phyloP scores from a whole-genome alignment of 495 filamentous ascomycete genomes.

The Oidiodendron maius region DNA sequence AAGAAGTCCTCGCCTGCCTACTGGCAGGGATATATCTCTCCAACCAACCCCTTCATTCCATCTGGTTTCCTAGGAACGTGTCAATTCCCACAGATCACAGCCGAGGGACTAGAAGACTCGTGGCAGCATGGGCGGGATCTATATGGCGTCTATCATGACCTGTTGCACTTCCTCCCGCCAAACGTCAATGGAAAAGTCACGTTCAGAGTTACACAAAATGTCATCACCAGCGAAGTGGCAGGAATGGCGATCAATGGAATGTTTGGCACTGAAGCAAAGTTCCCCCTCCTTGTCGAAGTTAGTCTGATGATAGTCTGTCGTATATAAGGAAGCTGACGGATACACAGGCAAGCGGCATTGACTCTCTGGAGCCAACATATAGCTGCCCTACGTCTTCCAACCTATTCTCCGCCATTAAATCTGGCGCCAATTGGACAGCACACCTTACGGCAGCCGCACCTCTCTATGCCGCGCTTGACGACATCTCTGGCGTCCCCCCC shows the following conservation, averaged over 20 bases:
- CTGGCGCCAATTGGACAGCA: conserved; percentile 40
- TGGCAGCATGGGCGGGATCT: conserved; percentile 62
- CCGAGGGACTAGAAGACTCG: conserved; percentile 55
- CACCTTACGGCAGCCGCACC: conserved; percentile 49
- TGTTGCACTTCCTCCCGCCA: conserved; percentile 51
- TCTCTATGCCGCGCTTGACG: conserved; percentile 49
- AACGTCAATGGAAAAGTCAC: conserved; percentile 33
- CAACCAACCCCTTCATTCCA: conserved; percentile 52
- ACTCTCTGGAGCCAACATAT: conserved; percentile 61
- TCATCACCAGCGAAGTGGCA: conserved; percentile 66
- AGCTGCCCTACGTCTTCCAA: conserved; percentile 40
- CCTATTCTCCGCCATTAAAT: conserved; percentile 38
- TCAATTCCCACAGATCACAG: conserved; percentile 67
- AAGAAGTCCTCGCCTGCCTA: conserved; percentile 32
- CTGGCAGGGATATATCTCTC: conserved; percentile 50
- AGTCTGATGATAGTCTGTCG: neutral
- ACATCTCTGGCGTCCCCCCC: conserved; percentile 50
- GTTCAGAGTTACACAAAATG: conserved; percentile 64
- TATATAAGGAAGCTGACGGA: neutral
- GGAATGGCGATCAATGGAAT: conserved; percentile 58
- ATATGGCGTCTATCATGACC: conserved; percentile 54
- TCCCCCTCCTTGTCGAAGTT: conserved; percentile 43
- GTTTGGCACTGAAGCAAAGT: conserved; percentile 32
- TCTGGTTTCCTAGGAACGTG: conserved; percentile 57
- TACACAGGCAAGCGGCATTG: conserved; percentile 38